phyloP scores from a whole-genome alignment of 2,329 filamentous ascomycete species.

The Paraconiothyrium brasiliense region DNA sequence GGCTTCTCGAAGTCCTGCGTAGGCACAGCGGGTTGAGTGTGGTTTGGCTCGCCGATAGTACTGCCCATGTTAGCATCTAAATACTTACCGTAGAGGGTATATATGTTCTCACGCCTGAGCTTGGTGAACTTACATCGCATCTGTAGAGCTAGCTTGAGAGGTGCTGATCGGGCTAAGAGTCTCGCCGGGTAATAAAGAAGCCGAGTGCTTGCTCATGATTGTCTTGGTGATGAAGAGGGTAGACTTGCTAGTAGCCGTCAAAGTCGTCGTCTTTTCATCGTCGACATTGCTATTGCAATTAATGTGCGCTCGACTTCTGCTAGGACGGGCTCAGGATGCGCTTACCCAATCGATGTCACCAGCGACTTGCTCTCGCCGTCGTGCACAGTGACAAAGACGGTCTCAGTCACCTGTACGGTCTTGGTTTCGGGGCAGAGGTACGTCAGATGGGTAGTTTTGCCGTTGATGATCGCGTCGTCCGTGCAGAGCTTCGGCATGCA shows the following conservation, averaged over 20 bases:
- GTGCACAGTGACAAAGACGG: slow-evolving; percentile 16
- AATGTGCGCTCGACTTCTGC: not conserved
- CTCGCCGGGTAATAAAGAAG: not conserved
- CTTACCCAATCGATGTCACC: not conserved
- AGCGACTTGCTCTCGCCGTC: not conserved
- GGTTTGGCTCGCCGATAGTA: not conserved
- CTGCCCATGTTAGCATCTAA: not conserved
- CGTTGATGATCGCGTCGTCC: slow-evolving; percentile 10
- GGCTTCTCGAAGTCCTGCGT: not conserved
- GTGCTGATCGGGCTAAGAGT: not conserved
- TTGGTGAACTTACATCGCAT: slow-evolving; percentile 2
- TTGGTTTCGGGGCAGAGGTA: slow-evolving; percentile 18
- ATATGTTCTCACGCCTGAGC: not conserved
- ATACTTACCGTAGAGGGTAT: too few species aligned
- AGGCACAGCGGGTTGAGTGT: not conserved
- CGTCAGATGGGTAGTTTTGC: slow-evolving; percentile 17
- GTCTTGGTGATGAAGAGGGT: slow-evolving; percentile 11
- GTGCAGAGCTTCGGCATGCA: slow-evolving; percentile 16
- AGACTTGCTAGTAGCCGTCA: not conserved
- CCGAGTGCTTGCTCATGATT: not conserved
- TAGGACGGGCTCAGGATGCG: not conserved
- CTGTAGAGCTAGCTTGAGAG: not conserved
- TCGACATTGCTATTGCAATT: not conserved
- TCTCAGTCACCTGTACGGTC: slow-evolving; percentile 10
- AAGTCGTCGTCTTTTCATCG: slow-evolving; percentile 6